Percentiles rank a stretch among this genome's conserved stretches.
phyloP scores from a whole-genome alignment of 2,329 filamentous ascomycete genomes.

The Alternaria longipes region DNA sequence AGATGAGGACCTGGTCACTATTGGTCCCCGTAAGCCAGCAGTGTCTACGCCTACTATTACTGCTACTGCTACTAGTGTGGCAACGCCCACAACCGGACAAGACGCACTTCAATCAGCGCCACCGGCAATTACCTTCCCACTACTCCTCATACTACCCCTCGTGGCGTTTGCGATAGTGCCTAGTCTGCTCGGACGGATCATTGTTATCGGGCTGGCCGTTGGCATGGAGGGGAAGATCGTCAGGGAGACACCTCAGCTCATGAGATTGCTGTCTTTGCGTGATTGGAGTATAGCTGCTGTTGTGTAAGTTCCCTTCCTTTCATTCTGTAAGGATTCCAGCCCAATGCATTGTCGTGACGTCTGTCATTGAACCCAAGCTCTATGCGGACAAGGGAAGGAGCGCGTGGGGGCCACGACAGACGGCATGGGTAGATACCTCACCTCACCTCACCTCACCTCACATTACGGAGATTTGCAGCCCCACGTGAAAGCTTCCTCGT shows the following conservation, averaged over 20 bases:
- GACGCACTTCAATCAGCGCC: constrained; percentile 25
- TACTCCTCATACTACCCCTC: constrained; percentile 53
- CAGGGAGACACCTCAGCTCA: constrained; percentile 45
- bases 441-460: not conserved
- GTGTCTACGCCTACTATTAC: not conserved
- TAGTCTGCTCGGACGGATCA: constrained; percentile 51
- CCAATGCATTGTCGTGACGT: not conserved
- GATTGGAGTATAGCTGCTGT: constrained; percentile 53
- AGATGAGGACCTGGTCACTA: constrained; percentile 63
- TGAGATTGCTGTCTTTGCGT: constrained; percentile 45
- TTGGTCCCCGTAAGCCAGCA: constrained; percentile 31
- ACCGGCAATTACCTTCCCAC: constrained; percentile 45
- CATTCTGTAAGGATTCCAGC: not conserved
- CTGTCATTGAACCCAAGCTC: not conserved
- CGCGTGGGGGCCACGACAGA: not conserved
- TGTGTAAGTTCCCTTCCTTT: constrained; percentile 47
- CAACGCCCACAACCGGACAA: constrained; percentile 21
- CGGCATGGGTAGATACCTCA: not conserved
- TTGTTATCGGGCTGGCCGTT: constrained; percentile 52
- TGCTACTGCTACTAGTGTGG: constrained; percentile 19
- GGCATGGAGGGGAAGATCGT: constrained; percentile 48
- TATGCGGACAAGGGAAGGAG: not conserved
- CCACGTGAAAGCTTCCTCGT: not conserved
- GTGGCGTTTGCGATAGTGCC: constrained; percentile 56
- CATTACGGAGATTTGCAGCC: not conserved